A percentile compares a stretch with the other conserved stretches of the same genome.
phyloP scores from a whole-genome alignment of 2,329 filamentous ascomycete genomes.

The Pseudocercospora ulei region DNA sequence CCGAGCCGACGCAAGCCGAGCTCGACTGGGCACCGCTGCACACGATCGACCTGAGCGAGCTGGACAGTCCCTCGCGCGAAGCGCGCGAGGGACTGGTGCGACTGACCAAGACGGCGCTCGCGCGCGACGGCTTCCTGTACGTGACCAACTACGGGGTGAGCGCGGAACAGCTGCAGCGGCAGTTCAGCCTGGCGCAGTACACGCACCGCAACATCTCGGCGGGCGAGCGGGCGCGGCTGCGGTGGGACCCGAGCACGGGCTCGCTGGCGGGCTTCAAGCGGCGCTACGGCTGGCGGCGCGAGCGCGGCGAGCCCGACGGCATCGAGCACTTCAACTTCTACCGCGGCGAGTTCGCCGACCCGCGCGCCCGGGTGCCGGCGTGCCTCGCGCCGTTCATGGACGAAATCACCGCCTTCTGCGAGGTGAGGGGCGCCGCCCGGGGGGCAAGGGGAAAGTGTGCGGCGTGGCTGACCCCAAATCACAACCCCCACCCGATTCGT shows the following conservation, averaged over 20 bases:
- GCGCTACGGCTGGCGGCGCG: slow-evolving; percentile 36
- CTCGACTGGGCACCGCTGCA: slow-evolving; percentile 36
- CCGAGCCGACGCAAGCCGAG: slow-evolving; percentile 40
- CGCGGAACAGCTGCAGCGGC: slow-evolving; percentile 43
- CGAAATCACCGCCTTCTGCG: slow-evolving; percentile 42
- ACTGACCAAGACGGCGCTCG: slow-evolving; percentile 33
- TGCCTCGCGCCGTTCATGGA: slow-evolving; percentile 45
- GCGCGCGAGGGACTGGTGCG: slow-evolving; percentile 41
- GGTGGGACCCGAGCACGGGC: slow-evolving; percentile 44
- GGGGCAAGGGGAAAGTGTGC: too few relatives aligned
- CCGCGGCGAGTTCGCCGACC: slow-evolving; percentile 40
- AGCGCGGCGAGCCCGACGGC: slow-evolving; percentile 40
- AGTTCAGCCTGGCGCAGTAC: slow-evolving; percentile 46
- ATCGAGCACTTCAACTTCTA: slow-evolving; percentile 51
- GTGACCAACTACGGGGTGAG: slow-evolving; percentile 46
- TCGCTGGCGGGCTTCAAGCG: slow-evolving; percentile 46
- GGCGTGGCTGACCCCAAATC: too few relatives aligned
- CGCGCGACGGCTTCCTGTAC: slow-evolving; percentile 36
- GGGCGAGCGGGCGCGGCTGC: slow-evolving; percentile 43
- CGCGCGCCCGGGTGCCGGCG: slow-evolving; percentile 39
- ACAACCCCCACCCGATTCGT: too few relatives aligned
- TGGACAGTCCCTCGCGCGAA: slow-evolving; percentile 30
- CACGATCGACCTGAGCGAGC: slow-evolving; percentile 31
- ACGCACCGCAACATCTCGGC: slow-evolving; percentile 44
- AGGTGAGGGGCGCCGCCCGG: too few relatives aligned